phyloP scores from a whole-genome alignment of 1,139 yeast genomes.

The Magnusiomyces paraingens region DNA sequence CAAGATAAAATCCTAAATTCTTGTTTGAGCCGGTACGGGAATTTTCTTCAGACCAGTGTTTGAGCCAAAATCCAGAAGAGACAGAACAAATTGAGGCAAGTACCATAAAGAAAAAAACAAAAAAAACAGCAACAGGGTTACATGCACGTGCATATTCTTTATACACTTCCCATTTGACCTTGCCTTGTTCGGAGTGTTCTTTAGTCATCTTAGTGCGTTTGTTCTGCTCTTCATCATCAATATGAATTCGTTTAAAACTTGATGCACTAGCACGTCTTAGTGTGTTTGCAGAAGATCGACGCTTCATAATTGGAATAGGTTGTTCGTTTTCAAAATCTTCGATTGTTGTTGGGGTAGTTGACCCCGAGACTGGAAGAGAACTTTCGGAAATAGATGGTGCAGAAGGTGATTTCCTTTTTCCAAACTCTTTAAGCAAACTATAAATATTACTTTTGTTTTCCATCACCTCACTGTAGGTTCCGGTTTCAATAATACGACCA shows the following conservation, averaged over 20 bases:
- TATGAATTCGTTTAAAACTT: slow-evolving; percentile 40
- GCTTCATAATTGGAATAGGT: neutral
- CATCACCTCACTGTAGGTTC: slow-evolving; percentile 56
- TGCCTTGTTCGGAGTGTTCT: slow-evolving; percentile 89
- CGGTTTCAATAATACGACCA: slow-evolving; percentile 76
- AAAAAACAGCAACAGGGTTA: slow-evolving; percentile 59
- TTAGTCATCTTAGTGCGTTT: slow-evolving; percentile 27
- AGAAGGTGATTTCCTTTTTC: slow-evolving; percentile 39
- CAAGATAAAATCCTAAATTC: slow-evolving; percentile 57
- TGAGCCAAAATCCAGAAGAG: slow-evolving; percentile 78
- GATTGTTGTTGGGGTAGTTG: neutral
- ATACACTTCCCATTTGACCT: slow-evolving; percentile 88
- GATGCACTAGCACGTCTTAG: slow-evolving; percentile 69
- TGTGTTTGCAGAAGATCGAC: slow-evolving; percentile 38
- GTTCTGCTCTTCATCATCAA: slow-evolving; percentile 28
- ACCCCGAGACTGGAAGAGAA: neutral
- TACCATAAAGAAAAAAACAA: slow-evolving; percentile 44
- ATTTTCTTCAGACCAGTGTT: slow-evolving; percentile 95
- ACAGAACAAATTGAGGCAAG: slow-evolving; percentile 57
- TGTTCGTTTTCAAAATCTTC: neutral
- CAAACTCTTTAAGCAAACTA: slow-evolving; percentile 67
- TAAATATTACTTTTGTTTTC: slow-evolving; percentile 49
- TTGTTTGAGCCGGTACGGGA: slow-evolving; percentile 66
- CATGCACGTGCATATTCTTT: slow-evolving; percentile 81
- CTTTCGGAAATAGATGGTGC: neutral